Percentiles rank a stretch among this genome's conserved stretches.
Evolutionary conservation across 2,329 filamentous ascomycete genomes (phyloP).

Genomic region (Paracamarosporium sp.): DNA sequence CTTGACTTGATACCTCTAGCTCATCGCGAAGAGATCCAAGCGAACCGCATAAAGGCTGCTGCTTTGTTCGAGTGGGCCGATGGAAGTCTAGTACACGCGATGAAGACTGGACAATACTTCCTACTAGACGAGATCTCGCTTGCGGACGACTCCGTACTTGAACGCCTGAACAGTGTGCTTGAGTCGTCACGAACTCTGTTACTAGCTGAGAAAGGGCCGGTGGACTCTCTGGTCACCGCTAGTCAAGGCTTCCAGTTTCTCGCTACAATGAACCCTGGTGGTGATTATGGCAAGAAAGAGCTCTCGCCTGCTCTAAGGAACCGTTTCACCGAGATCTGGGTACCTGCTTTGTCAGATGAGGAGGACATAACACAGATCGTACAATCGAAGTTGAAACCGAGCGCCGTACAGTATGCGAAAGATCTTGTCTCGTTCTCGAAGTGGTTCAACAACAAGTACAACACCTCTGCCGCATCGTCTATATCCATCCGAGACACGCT

Average conservation of each 20-base stretch:
- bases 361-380: slow-evolving; percentile 91
- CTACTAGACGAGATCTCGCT: slow-evolving; percentile 97
- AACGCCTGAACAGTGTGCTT: slow-evolving; percentile 94
- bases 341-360: slow-evolving; percentile 82
- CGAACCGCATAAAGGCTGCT: slow-evolving; percentile 69
- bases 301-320: slow-evolving; percentile 94
- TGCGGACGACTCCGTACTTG: slow-evolving; percentile 95
- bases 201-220: slow-evolving; percentile 89
- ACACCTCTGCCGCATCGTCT: slow-evolving; percentile 75
- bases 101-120: slow-evolving; percentile 90
- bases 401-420: slow-evolving; percentile 64
- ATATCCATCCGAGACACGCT: slow-evolving; percentile 93
- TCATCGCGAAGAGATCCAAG: slow-evolving; percentile 48
- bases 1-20: slow-evolving; percentile 55
- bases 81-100: slow-evolving; percentile 89
- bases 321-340: slow-evolving; percentile 99
- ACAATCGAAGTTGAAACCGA: slow-evolving; percentile 70
- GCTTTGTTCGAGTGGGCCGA: slow-evolving; percentile 97
- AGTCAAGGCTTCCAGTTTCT: slow-evolving; percentile 89
- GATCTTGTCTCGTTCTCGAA: slow-evolving; percentile 85
- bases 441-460: slow-evolving; percentile 86
- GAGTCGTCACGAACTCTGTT: slow-evolving; percentile 86
- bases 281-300: slow-evolving; percentile 98
- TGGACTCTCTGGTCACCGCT: slow-evolving; percentile 80
- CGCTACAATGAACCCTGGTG: slow-evolving; percentile 98